A percentile compares a stretch with the other conserved stretches of the same genome.
Evolutionary conservation across 768 basidiomycete species (phyloP).

Genomic region (Pleurotus eryngii): DNA sequence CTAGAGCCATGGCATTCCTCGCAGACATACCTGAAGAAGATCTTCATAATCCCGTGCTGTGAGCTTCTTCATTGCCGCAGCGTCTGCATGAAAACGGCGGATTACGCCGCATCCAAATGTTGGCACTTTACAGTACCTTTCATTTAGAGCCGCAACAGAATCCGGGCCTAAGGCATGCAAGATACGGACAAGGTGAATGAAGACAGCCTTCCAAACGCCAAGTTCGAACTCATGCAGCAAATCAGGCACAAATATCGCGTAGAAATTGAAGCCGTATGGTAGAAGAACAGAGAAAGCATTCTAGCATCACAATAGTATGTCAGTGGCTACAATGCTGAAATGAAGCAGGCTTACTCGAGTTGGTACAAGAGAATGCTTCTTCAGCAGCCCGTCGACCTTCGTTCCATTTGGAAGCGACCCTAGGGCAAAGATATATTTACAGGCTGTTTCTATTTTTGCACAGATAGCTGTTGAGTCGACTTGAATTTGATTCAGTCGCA

Average conservation of each 20-base stretch:
- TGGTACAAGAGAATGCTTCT: too few relatives aligned
- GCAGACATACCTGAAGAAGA: conserved; percentile 29
- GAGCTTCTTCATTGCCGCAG: conserved; percentile 17
- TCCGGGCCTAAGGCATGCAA: conserved; percentile 11
- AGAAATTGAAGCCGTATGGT: conserved; percentile 14
- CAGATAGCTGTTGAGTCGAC: too few relatives aligned
- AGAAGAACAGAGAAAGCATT: too few relatives aligned
- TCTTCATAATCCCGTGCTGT: conserved; percentile 20
- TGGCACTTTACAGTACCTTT: conserved; percentile 13
- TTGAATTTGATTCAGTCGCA: not conserved
- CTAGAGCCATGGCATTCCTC: too few relatives aligned
- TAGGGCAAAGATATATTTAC: too few relatives aligned
- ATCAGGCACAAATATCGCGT: conserved; percentile 18
- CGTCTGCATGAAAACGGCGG: conserved; percentile 17
- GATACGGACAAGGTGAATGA: conserved; percentile 23
- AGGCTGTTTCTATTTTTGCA: too few relatives aligned
- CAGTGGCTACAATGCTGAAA: too few relatives aligned
- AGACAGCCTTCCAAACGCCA: conserved; percentile 23
- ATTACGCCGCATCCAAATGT: conserved; percentile 18
- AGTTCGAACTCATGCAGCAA: conserved; percentile 27
- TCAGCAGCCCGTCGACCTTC: too few relatives aligned
- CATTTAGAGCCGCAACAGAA: conserved; percentile 12
- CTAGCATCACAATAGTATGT: too few relatives aligned
- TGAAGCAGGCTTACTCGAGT: too few relatives aligned
- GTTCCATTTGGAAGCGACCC: too few relatives aligned